phyloP scores from a whole-genome alignment of 208 protist species.

The Wallacemonas sp. region DNA sequence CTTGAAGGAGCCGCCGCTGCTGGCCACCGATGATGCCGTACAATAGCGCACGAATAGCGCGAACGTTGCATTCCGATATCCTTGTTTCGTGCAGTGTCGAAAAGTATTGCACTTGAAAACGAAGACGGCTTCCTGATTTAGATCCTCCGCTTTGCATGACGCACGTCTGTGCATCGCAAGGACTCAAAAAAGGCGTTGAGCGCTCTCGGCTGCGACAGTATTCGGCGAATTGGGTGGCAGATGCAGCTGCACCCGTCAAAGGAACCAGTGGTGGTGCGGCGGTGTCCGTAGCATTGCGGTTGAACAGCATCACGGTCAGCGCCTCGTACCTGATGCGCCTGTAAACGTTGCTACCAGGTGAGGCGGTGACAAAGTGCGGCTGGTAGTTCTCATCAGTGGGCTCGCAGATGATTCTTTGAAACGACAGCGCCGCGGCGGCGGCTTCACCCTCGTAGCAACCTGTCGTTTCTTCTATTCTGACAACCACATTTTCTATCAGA shows the following conservation, averaged over 20 bases:
- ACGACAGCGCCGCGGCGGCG: slow-evolving; percentile 13
- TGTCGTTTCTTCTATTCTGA: slow-evolving; percentile 42
- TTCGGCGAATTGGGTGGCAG: neutral
- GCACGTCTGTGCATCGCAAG: neutral
- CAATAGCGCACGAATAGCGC: slow-evolving; percentile 5
- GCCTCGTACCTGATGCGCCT: slow-evolving; percentile 29
- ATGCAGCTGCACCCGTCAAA: too few species aligned
- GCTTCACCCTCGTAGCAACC: slow-evolving; percentile 25
- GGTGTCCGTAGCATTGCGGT: neutral
- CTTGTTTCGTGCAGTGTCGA: neutral
- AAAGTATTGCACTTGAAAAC: neutral
- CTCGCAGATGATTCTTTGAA: slow-evolving; percentile 29
- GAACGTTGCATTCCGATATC: neutral
- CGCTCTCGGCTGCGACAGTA: neutral
- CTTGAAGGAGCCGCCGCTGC: neutral
- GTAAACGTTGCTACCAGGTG: slow-evolving; percentile 4
- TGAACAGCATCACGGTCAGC: neutral
- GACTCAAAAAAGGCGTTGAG: neutral
- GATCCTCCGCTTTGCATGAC: neutral
- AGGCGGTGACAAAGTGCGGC: slow-evolving; percentile 18
- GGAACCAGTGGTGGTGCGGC: neutral
- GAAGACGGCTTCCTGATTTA: neutral
- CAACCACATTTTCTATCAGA: slow-evolving; percentile 36
- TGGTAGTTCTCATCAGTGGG: slow-evolving; percentile 30
- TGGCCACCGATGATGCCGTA: slow-evolving; percentile 1